These are phyloP conservation scores for Saccharomyces mikatae DNA, from an alignment of 805 yeast species.

Conservation along the genomic window DNA sequence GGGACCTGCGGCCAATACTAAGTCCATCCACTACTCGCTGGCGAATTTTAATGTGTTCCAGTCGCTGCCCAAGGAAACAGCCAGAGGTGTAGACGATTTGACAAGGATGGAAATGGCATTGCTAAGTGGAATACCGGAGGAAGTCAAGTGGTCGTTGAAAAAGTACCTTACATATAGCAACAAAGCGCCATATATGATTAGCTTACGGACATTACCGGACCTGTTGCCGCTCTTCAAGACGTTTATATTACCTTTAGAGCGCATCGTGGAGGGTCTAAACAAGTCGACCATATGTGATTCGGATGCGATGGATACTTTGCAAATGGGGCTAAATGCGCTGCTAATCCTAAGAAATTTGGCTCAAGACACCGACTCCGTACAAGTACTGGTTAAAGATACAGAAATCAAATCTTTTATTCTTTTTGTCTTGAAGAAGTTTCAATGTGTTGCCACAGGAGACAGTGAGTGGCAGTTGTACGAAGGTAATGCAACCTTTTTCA, in stretches of 20 bases:
- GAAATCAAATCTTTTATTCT: constrained; percentile 41
- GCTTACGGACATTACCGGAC: constrained; percentile 36
- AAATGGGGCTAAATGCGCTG: constrained; percentile 32
- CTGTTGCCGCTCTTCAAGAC: constrained; percentile 32
- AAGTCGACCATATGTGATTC: constrained; percentile 15
- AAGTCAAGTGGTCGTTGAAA: constrained; percentile 63
- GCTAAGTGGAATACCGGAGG: constrained; percentile 53
- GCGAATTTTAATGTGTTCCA: constrained; percentile 28
- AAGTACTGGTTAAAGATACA: constrained; percentile 52
- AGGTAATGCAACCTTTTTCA: constrained; percentile 32
- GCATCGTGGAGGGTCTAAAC: constrained; percentile 21
- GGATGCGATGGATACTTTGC: constrained; percentile 11
- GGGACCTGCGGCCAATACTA: constrained; percentile 5
- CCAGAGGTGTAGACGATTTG: constrained; percentile 55
- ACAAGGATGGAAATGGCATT: constrained; percentile 66
- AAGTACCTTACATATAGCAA: constrained; percentile 33
- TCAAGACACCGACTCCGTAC: constrained; percentile 79
- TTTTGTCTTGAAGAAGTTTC: constrained; percentile 24
- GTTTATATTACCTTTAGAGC: constrained; percentile 25
- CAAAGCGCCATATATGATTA: constrained; percentile 42
- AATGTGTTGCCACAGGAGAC: constrained; percentile 18
- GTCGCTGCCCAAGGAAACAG: constrained; percentile 27
- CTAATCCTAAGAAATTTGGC: constrained; percentile 71
- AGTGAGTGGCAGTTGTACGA: constrained; percentile 19
- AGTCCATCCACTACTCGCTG: constrained; percentile 24